Base-by-base conservation (phyloP, 441 rosid species). In the Brassica hybrid region DNA sequence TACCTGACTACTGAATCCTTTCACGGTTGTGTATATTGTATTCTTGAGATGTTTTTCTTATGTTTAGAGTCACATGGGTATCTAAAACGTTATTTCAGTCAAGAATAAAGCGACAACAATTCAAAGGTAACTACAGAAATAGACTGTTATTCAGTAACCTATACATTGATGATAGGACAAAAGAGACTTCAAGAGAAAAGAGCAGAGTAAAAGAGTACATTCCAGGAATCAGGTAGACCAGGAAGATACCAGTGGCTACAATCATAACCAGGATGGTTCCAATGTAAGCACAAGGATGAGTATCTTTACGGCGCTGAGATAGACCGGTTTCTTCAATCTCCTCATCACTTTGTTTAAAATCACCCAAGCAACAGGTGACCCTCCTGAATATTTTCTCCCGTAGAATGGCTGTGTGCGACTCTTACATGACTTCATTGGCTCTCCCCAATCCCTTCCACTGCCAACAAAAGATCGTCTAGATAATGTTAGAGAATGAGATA, bases 231-330 rank as follows among this genome's bases (percentile, higher is more conserved):
- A 2, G 94, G 94, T 80, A 90, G 72, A 3, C 94, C 94, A 32
- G 92, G 94, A 25, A 90, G 86, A 75, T 92, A 90, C 94, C 94
- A 90, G 43, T 90, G 94, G 85, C 92, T 90, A 74, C 94, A 90
- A n/a, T 87, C 94, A 2, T 69, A 79, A 50, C 86, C 79, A 7
- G 82, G 43, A 41, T 81, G 89, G 13, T 73, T 77, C 89, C 89
- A 34, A 90, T 83, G 62, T 79, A 90, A 3, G 71, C 81, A 0
- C 86, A 78, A 3, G 94, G 94, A 75, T 90, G 94, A 1, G 83
- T 91, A 18, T 90, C 94, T 74, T 85, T 90, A 45, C 92, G 67
- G 8, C 73, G 83, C 81, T 90, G 90, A 4, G 94, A 90, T 1
- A 90, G 79, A 19, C 69, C 27, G 91, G 90, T 80, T 90, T 90